Base-by-base conservation (phyloP, 129 eudicot genomes). In the Logfia minima region DNA sequence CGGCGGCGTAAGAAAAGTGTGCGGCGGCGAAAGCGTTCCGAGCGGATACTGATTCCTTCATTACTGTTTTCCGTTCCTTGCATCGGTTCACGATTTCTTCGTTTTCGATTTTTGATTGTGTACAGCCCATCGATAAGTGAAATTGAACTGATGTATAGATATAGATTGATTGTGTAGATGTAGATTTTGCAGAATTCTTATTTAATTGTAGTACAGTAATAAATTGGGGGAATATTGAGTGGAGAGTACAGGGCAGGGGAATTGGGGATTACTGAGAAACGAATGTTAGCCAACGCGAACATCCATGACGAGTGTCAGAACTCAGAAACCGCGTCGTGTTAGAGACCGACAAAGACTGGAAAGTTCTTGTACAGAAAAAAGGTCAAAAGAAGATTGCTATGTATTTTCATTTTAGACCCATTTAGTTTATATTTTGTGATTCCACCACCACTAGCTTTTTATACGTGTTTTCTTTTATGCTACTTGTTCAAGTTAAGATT, bases 1-100 rank as follows among this genome's bases (percentile, higher is more conserved):
- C 87, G 84, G 91, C 85, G 32, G 92, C 88, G 72, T 87, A 87
- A 41, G 88, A 81, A 14, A 91, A 95, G 80, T 95, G 97, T 0
- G 97, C 99, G 11, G 97, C 96, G 60, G 99, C 94, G 76, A 95
- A 95, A 39, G 95, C 97, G 88, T 95, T 95, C 17, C 96, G 90
- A 6, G 96, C 77, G 4, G 89, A 74, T 6, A 95, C 97, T 13
- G 99, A 87, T 35, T 89, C 87, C 26, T 86, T 89, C 99, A 95
- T 95, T 66, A 74, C 80, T 26, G 69, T 62, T 75, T 88, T 91
- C 22, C 97, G 82, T 21, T 95, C 99, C 77, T 89, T 95, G 80
- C 99, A 95, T 56, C 99, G 71, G 4, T 74, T 77, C 4, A 95
- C 96, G 1, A 89, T 84, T 77, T 95, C 97, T 68, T 95, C 99